Conservation (phyloP, 1,139 yeast genomes). For the Nakaseomyces sp. region DNA sequence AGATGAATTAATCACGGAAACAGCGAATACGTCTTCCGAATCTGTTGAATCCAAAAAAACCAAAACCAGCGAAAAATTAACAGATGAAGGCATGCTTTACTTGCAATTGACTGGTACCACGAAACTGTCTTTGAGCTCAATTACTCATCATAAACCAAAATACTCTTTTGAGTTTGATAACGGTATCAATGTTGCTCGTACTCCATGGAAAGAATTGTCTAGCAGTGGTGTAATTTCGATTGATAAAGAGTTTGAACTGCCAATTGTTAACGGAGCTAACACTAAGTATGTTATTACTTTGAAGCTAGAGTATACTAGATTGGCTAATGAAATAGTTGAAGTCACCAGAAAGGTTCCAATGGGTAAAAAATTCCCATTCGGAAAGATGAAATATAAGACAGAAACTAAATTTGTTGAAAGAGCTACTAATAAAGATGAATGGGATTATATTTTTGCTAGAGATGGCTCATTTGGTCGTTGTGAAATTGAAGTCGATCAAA, state of each 20-base stretch:
- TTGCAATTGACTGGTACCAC: slow-evolving; percentile 54
- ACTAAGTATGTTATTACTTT: slow-evolving; percentile 62
- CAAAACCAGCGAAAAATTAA: slow-evolving; percentile 9
- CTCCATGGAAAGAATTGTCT: slow-evolving; percentile 50
- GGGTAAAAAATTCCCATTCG: slow-evolving; percentile 26
- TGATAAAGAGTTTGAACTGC: slow-evolving; percentile 81
- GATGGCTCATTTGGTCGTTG: slow-evolving; percentile 88
- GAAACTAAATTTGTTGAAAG: slow-evolving; percentile 47
- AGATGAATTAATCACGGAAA: not conserved
- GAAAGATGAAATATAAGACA: slow-evolving; percentile 33
- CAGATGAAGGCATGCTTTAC: slow-evolving; percentile 67
- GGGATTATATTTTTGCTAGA: slow-evolving; percentile 54
- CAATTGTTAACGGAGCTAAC: slow-evolving; percentile 27
- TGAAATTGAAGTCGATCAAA: slow-evolving; percentile 51
- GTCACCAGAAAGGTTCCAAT: slow-evolving; percentile 44
- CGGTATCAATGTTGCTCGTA: slow-evolving; percentile 78
- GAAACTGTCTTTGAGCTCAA: slow-evolving; percentile 50
- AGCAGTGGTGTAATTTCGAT: slow-evolving; percentile 37
- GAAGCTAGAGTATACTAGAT: slow-evolving; percentile 53
- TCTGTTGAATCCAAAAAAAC: not conserved
- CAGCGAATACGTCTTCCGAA: not conserved
- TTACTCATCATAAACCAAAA: slow-evolving; percentile 48
- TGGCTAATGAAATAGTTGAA: slow-evolving; percentile 45
- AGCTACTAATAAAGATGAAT: slow-evolving; percentile 42
- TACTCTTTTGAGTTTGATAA: slow-evolving; percentile 75